Conservation (phyloP, 208 protist species). For the Leishmania gerbilli region DNA sequence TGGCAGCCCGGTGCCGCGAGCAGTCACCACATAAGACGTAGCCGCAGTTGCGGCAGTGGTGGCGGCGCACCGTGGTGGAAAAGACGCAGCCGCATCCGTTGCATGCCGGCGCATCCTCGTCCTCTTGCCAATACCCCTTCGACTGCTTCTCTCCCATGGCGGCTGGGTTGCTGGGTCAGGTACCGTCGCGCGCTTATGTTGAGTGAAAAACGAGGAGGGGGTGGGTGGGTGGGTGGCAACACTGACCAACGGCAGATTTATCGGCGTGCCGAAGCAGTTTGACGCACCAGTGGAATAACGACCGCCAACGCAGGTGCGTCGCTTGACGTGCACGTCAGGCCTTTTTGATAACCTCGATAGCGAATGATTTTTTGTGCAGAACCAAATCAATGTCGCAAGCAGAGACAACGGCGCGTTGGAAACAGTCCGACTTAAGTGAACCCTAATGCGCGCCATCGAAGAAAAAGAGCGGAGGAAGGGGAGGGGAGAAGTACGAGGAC, state of each 20-base stretch:
- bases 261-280: not conserved
- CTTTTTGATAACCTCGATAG: not conserved
- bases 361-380: not conserved
- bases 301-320: not conserved
- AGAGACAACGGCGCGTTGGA: not conserved
- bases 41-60: conserved; percentile 95
- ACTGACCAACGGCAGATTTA: not conserved
- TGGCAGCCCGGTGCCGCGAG: conserved; percentile 50
- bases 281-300: not conserved
- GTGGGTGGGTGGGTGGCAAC: not conserved
- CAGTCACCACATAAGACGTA: conserved; percentile 92
- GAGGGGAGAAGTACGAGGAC: not conserved
- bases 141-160: conserved; percentile 61
- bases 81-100: conserved; percentile 77
- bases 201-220: too few species aligned
- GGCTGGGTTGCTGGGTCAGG: not conserved
- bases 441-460: not conserved
- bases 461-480: not conserved
- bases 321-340: not conserved
- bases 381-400: not conserved
- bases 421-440: not conserved
- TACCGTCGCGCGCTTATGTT: not conserved
- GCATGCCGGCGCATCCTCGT: conserved; percentile 83
- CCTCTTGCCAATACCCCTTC: conserved; percentile 86
- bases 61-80: conserved; percentile 71